These are phyloP conservation scores for Rosa chinensis DNA, from an alignment of 306 rosid species.

Conservation along the genomic window DNA sequence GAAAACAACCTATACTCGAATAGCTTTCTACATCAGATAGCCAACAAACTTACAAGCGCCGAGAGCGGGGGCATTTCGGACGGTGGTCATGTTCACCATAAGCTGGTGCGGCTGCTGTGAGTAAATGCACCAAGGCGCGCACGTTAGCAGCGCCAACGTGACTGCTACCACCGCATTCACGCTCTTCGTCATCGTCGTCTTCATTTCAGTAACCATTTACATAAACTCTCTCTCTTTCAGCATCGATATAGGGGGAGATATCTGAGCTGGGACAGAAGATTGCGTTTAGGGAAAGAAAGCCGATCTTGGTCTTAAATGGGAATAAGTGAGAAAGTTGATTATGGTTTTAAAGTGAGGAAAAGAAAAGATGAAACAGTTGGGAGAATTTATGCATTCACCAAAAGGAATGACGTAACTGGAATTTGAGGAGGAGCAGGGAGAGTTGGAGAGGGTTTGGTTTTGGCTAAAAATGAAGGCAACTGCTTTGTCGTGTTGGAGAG, in stretches of 20 bases:
- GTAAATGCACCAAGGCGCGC: slow-evolving; percentile 34
- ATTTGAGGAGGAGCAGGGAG: not conserved
- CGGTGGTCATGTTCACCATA: slow-evolving; percentile 70
- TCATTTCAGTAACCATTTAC: not conserved
- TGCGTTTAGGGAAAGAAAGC: not conserved
- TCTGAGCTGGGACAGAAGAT: not conserved
- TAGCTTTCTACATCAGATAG: not conserved
- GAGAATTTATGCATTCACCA: not conserved
- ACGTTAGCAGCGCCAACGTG: slow-evolving; percentile 25
- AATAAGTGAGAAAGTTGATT: not conserved
- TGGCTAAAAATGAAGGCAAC: not conserved
- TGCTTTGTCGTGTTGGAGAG: not conserved
- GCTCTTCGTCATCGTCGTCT: slow-evolving; percentile 3
- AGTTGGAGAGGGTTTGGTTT: slow-evolving; percentile 4
- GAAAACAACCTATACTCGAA: not conserved
- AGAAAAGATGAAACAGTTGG: not conserved
- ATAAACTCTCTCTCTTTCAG: not conserved
- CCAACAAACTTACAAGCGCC: slow-evolving; percentile 66
- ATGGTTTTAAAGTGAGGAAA: not conserved
- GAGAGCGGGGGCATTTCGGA: slow-evolving; percentile 49
- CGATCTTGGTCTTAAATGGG: not conserved
- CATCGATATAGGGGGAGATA: not conserved
- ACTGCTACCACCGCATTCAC: slow-evolving; percentile 32
- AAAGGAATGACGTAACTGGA: not conserved
- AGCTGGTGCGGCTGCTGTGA: slow-evolving; percentile 38